phyloP scores from a whole-genome alignment of 164 flowering plant genomes.

The Cinnamomum micranthum region DNA sequence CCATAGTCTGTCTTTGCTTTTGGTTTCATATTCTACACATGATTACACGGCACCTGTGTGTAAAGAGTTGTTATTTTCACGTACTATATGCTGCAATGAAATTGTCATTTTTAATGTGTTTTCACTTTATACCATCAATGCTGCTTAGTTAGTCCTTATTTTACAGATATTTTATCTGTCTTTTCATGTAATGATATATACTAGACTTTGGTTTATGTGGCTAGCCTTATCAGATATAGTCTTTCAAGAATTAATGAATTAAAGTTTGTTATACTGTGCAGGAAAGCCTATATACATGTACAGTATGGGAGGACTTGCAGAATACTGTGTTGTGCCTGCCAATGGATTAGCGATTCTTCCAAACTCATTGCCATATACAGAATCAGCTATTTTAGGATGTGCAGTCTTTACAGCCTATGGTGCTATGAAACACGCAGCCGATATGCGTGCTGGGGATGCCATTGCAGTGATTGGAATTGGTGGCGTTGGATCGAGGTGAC shows the following conservation, averaged over 20 bases:
- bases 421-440: slow-evolving; percentile 97
- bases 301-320: slow-evolving; percentile 99
- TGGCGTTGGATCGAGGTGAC: slow-evolving; percentile 96
- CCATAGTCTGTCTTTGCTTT: too few species aligned
- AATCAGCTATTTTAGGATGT: slow-evolving; percentile 95
- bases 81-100: too few species aligned
- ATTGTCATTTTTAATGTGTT: too few species aligned
- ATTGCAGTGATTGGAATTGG: slow-evolving; percentile 97
- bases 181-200: not conserved
- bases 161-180: not conserved
- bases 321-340: slow-evolving; percentile 92
- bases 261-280: slow-evolving; percentile 25
- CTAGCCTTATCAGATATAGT: not conserved
- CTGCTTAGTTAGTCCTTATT: not conserved
- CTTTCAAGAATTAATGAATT: not conserved
- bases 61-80: too few species aligned
- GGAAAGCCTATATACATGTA: slow-evolving; percentile 94
- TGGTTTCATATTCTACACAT: too few species aligned
- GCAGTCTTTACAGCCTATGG: slow-evolving; percentile 99
- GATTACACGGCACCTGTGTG: too few species aligned
- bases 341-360: slow-evolving; percentile 77
- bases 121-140: not conserved
- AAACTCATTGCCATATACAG: slow-evolving; percentile 73
- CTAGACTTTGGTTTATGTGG: not conserved
- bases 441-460: slow-evolving; percentile 87